Evolutionary conservation across 257 asterid genomes (phyloP).

Genomic region (Fraxinus quadrangulata): DNA sequence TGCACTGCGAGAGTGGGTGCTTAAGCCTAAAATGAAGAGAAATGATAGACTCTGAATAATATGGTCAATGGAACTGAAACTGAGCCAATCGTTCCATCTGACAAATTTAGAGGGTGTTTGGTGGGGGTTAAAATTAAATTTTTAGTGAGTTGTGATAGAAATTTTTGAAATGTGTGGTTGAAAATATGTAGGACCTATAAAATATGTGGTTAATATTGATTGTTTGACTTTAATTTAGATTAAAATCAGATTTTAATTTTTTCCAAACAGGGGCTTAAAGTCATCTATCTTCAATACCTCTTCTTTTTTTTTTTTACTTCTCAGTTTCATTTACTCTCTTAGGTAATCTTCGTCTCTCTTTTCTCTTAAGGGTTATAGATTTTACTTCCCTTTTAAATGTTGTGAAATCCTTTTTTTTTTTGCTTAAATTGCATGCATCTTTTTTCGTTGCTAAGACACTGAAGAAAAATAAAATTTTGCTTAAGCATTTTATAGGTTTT

Average conservation of each 20-base stretch:
- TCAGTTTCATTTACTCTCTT: not conserved
- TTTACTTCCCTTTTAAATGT: not conserved
- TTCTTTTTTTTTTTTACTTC: not conserved
- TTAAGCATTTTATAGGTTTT: not conserved
- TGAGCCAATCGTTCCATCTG: not conserved
- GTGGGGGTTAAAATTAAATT: no score
- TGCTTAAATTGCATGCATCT: not conserved
- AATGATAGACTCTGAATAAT: not conserved
- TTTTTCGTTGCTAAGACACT: not conserved
- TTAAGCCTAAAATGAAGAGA: not conserved
- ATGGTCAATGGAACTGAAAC: conserved; percentile 10
- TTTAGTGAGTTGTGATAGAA: no score
- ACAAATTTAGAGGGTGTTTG: no score
- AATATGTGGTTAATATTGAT: no score
- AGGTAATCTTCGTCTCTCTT: not conserved
- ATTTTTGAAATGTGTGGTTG: no score
- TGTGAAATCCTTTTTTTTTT: not conserved
- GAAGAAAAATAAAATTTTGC: no score
- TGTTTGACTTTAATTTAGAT: no score
- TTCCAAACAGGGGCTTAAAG: no score
- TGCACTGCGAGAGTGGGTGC: no score
- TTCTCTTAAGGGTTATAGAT: not conserved
- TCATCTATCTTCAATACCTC: not conserved
- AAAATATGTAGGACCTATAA: no score
- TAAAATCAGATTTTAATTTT: no score